A percentile compares a stretch with the other conserved stretches of the same genome.
Evolutionary conservation across 78 protist species (phyloP).

Genomic region (Polysphondylium violaceum): DNA sequence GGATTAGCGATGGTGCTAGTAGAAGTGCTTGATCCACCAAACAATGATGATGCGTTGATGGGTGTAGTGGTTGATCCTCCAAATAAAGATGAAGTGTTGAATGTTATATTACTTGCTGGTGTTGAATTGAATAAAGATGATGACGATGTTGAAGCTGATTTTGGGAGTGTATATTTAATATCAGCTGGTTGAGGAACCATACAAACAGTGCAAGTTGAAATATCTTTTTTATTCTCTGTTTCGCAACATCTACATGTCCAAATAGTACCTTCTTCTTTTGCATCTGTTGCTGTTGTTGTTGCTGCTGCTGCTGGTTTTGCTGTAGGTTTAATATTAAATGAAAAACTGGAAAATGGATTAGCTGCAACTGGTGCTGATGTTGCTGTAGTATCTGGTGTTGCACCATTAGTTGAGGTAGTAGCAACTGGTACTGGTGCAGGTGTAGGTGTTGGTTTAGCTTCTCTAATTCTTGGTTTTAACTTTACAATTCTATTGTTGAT

Average conservation of each 20-base stretch:
- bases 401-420: background rate
- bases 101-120: background rate
- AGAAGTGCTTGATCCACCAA: too few species aligned
- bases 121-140: too few species aligned
- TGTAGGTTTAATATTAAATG: background rate
- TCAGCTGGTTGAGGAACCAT: too few species aligned
- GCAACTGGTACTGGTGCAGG: background rate
- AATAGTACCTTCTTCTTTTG: background rate
- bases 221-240: background rate
- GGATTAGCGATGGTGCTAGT: too few species aligned
- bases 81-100: background rate
- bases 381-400: conserved; percentile 19
- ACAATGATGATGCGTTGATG: too few species aligned
- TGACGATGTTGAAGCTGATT: too few species aligned
- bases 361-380: background rate
- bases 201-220: background rate
- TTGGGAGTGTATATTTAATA: too few species aligned
- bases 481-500: conserved; percentile 5
- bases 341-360: conserved; percentile 15
- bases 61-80: background rate
- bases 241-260: conserved; percentile 35
- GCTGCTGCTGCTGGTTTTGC: background rate
- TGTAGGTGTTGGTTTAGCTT: conserved; percentile 7
- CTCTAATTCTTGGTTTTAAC: background rate
- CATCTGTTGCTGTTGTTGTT: conserved; percentile 5